These are phyloP conservation scores for Eudorina sp. DNA, from an alignment of 139 green algal species.

Conservation along the genomic window DNA sequence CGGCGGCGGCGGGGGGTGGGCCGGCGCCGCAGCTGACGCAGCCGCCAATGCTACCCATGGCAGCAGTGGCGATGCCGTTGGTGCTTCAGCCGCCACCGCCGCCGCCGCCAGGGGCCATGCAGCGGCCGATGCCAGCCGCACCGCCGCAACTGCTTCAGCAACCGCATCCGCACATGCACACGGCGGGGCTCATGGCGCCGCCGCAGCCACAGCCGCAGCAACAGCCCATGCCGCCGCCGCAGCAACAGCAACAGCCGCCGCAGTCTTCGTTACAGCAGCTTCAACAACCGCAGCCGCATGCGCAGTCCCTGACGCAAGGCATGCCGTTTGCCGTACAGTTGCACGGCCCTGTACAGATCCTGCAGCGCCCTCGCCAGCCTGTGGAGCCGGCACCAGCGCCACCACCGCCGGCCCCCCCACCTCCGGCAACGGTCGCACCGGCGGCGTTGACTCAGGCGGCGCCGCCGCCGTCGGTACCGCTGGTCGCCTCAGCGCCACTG, in stretches of 20 bases:
- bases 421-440: too few species aligned
- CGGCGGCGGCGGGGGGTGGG: not conserved
- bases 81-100: constrained; percentile 9
- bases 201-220: not conserved
- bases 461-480: too few species aligned
- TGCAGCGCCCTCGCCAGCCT: not conserved
- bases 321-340: not conserved
- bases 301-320: not conserved
- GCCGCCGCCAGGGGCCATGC: not conserved
- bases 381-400: not conserved
- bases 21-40: not conserved
- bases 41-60: not conserved
- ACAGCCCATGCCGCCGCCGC: not conserved
- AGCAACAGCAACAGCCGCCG: not conserved
- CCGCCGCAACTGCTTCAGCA: not conserved
- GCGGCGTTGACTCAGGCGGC: too few species aligned
- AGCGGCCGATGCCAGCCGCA: not conserved
- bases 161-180: too few species aligned
- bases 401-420: too few species aligned
- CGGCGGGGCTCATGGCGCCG: not conserved
- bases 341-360: not conserved
- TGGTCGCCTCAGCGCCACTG: too few species aligned
- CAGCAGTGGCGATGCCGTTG: not conserved
- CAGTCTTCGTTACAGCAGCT: not conserved
- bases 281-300: not conserved